Percentiles rank a stretch among this genome's conserved stretches.
Conservation (phyloP, 2,329 filamentous ascomycete genomes). For the Magnaporthiopsis rhizophila region DNA sequence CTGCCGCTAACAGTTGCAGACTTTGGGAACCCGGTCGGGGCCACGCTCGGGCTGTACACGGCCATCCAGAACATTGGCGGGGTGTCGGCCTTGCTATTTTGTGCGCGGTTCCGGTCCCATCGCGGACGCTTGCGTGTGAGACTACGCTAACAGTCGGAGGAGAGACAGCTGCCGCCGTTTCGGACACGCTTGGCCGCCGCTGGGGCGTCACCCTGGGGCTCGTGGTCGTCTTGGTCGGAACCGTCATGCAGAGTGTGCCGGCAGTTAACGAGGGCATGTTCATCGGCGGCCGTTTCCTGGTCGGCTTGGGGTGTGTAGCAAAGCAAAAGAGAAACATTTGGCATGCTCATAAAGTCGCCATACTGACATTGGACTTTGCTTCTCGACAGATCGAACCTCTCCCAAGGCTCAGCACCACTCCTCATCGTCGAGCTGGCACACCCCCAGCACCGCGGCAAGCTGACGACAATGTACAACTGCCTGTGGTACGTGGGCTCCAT, state of each 20-base stretch:
- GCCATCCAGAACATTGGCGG: constrained; percentile 2
- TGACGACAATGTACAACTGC: constrained; percentile 7
- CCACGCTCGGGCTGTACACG: constrained; percentile 3
- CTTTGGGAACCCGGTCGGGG: neutral
- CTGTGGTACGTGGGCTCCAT: constrained; percentile 10
- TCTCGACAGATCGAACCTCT: constrained; percentile 22
- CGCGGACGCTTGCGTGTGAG: neutral
- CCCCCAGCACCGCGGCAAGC: constrained; percentile 10
- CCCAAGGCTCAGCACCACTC: constrained; percentile 30
- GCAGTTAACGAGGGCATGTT: constrained; percentile 22
- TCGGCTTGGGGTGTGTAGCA: constrained; percentile 38
- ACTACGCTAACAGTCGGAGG: neutral
- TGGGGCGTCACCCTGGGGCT: neutral
- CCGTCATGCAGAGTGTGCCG: neutral
- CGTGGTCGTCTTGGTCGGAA: neutral
- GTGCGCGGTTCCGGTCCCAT: neutral
- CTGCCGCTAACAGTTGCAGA: neutral
- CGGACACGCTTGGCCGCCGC: neutral
- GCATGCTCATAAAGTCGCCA: too few species aligned
- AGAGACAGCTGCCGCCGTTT: neutral
- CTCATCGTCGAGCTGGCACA: constrained; percentile 13
- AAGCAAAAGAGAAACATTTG: too few species aligned
- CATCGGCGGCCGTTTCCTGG: constrained; percentile 43
- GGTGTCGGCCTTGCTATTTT: neutral
- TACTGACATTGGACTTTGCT: too few species aligned